Evolutionary conservation across 2,329 filamentous ascomycete species (phyloP).

Genomic region (Fusarium sp.): DNA sequence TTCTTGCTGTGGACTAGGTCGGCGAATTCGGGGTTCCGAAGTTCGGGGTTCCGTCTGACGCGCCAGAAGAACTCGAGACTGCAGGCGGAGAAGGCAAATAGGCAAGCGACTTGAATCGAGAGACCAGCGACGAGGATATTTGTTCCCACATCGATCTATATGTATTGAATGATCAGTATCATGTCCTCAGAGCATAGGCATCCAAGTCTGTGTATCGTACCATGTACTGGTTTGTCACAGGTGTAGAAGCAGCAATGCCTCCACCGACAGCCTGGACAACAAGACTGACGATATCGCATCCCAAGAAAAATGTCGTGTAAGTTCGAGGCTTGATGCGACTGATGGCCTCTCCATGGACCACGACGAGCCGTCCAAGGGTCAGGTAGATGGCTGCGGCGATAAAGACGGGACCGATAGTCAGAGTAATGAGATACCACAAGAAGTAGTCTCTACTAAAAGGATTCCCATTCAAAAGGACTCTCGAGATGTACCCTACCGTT

Average conservation of each 20-base stretch:
- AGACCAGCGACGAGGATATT: conserved; percentile 32
- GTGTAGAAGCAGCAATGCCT: conserved; percentile 30
- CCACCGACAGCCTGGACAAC: conserved; percentile 30
- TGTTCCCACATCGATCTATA: conserved; percentile 24
- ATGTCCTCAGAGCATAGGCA: not conserved
- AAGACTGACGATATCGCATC: conserved; percentile 29
- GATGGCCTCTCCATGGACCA: conserved; percentile 25
- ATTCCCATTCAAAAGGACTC: conserved; percentile 30
- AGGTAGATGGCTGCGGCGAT: conserved; percentile 40
- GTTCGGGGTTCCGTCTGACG: conserved; percentile 15
- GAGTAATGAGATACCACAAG: conserved; percentile 28
- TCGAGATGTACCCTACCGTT: conserved; percentile 33
- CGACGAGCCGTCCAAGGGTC: conserved; percentile 38
- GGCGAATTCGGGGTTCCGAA: conserved; percentile 15
- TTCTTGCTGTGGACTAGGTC: conserved; percentile 20
- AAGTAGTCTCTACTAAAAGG: conserved; percentile 29
- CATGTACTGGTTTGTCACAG: conserved; percentile 19
- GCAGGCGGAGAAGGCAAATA: conserved; percentile 29
- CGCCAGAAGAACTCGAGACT: conserved; percentile 31
- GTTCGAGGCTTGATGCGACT: conserved; percentile 23
- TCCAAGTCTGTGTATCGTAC: not conserved
- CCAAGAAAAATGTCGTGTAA: conserved; percentile 27
- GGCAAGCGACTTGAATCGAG: conserved; percentile 27
- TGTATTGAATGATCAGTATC: not conserved
- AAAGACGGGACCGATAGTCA: conserved; percentile 41